Conservation (phyloP, 768 basidiomycete genomes). For the Trametes sanguinea region DNA sequence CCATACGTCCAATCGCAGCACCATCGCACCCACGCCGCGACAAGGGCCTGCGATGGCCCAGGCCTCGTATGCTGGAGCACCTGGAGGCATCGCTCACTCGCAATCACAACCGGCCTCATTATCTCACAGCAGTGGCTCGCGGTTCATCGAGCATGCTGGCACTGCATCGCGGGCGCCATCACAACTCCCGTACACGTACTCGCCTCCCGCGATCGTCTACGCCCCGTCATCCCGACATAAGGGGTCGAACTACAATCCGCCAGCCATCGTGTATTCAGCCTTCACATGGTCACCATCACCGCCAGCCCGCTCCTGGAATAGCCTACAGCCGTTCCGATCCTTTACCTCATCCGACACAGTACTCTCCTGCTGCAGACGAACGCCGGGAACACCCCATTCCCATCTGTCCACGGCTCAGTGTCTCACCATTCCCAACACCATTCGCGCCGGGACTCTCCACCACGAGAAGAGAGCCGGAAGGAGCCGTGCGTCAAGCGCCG, state of each 20-base stretch:
- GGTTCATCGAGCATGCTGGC: constrained; percentile 25
- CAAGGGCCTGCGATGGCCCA: constrained; percentile 30
- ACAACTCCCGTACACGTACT: constrained; percentile 36
- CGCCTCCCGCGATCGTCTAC: constrained; percentile 62
- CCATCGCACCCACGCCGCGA: constrained; percentile 35
- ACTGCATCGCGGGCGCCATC: constrained; percentile 39
- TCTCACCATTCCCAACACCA: constrained; percentile 13
- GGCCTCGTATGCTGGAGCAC: constrained; percentile 20
- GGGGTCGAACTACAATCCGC: constrained; percentile 57
- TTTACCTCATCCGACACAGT: constrained; percentile 37
- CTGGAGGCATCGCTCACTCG: constrained; percentile 41
- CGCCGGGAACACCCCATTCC: constrained; percentile 44
- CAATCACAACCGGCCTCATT: constrained; percentile 40
- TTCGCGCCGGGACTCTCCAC: background rate
- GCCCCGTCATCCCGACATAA: constrained; percentile 50
- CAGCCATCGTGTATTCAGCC: constrained; percentile 55
- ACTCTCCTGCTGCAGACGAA: constrained; percentile 36
- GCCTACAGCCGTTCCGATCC: constrained; percentile 72
- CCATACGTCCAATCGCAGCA: constrained; percentile 16
- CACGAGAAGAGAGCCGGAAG: constrained; percentile 18
- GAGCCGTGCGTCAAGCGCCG: constrained; percentile 14
- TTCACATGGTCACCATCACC: constrained; percentile 25
- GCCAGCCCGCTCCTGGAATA: constrained; percentile 51
- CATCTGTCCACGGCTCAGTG: constrained; percentile 38
- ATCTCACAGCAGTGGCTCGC: constrained; percentile 25